A percentile compares a stretch with the other conserved stretches of the same genome.
Evolutionary conservation across 495 filamentous ascomycete genomes (phyloP).

Genomic region (Penicillium verhagenii): DNA sequence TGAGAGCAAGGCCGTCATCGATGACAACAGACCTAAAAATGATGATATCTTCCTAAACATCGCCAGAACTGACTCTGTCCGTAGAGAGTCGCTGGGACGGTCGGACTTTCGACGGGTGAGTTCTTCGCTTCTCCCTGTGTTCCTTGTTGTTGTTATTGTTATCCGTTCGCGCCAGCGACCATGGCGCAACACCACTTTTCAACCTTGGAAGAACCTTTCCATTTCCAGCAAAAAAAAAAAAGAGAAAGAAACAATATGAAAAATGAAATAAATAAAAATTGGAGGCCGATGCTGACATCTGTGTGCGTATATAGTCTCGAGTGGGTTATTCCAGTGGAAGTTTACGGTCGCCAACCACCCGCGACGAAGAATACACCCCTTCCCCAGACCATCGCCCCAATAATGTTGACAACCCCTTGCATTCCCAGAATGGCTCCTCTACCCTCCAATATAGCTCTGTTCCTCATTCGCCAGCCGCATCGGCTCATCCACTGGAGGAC

Average conservation of each 20-base stretch:
- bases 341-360: slow-evolving; percentile 38
- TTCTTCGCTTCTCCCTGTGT: no score
- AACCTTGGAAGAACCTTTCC: no score
- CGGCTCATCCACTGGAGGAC: slow-evolving; percentile 53
- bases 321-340: slow-evolving; percentile 41
- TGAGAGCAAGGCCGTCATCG: slow-evolving; percentile 23
- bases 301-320: slow-evolving; percentile 30
- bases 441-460: slow-evolving; percentile 36
- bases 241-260: no score
- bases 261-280: no score
- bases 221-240: no score
- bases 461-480: slow-evolving; percentile 43
- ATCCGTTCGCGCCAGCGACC: slow-evolving; percentile 1
- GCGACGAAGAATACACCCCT: slow-evolving; percentile 38
- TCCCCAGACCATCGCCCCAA: slow-evolving; percentile 43
- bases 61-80: slow-evolving; percentile 52
- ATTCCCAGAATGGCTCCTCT: slow-evolving; percentile 39
- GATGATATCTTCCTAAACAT: slow-evolving; percentile 67
- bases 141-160: no score
- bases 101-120: slow-evolving; percentile 53
- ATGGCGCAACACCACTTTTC: neutral
- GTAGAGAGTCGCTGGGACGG: slow-evolving; percentile 44
- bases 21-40: slow-evolving; percentile 38
- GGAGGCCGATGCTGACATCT: neutral
- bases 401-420: slow-evolving; percentile 46